phyloP scores from a whole-genome alignment of 495 filamentous ascomycete genomes.

The Neurospora africana region DNA sequence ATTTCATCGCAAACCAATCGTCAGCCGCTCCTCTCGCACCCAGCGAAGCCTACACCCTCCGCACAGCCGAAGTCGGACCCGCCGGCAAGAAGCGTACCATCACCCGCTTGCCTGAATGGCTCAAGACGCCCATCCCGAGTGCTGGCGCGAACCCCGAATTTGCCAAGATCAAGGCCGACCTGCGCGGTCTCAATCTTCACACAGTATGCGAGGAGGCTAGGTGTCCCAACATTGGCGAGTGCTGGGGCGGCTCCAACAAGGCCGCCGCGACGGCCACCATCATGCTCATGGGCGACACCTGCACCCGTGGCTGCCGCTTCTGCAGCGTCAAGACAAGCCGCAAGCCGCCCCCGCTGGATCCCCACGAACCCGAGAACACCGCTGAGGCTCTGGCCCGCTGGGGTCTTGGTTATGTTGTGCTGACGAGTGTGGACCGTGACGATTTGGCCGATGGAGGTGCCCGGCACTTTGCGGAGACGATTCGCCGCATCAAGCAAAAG shows the following conservation, averaged over 20 bases:
- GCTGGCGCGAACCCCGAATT: constrained; percentile 60
- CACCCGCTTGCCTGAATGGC: constrained; percentile 84
- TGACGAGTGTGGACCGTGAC: constrained; percentile 89
- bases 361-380: constrained; percentile 93
- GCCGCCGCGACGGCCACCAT: constrained; percentile 90
- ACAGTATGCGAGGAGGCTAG: constrained; percentile 97
- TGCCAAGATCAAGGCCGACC: constrained; percentile 86
- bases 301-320: constrained; percentile 93
- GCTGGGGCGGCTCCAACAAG: constrained; percentile 89
- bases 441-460: constrained; percentile 85
- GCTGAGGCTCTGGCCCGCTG: constrained; percentile 86
- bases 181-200: constrained; percentile 80
- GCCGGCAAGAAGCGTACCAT: constrained; percentile 75
- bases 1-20: constrained; percentile 55
- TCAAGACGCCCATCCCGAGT: constrained; percentile 87
- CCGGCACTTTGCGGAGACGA: constrained; percentile 85
- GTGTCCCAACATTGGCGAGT: constrained; percentile 95
- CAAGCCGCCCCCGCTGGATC: constrained; percentile 71
- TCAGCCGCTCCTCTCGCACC: constrained; percentile 30
- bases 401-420: constrained; percentile 91
- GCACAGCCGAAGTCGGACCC: constrained; percentile 72
- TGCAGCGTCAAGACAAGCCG: constrained; percentile 88
- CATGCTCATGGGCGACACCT: constrained; percentile 99
- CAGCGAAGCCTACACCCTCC: constrained; percentile 53
- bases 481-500: constrained; percentile 88